These are phyloP conservation scores for Fusarium transvaalense DNA, from an alignment of 2,329 filamentous ascomycete genomes.

Conservation along the genomic window DNA sequence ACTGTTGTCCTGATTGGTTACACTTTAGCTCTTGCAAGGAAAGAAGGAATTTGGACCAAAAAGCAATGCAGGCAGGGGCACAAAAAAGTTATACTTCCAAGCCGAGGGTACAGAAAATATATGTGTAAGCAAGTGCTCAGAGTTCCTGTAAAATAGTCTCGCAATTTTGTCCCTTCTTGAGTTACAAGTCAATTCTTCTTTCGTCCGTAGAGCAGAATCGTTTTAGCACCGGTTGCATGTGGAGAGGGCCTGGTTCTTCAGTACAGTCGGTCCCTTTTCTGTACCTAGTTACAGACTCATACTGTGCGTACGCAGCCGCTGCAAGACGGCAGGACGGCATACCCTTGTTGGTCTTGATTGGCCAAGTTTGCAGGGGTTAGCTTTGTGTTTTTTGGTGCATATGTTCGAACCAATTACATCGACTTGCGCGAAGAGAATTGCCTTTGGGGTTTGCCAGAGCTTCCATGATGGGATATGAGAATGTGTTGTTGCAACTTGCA, in stretches of 20 bases:
- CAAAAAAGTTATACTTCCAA: neutral
- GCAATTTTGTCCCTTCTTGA: neutral
- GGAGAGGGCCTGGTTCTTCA: slow-evolving; percentile 1
- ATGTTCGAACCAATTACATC: slow-evolving; percentile 31
- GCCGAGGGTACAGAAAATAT: neutral
- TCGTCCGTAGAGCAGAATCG: neutral
- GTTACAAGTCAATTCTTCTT: neutral
- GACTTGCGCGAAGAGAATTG: slow-evolving; percentile 19
- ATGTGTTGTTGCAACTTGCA: slow-evolving; percentile 40
- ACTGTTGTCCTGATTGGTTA: neutral
- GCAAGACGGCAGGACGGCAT: slow-evolving; percentile 22
- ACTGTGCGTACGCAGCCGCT: slow-evolving; percentile 28
- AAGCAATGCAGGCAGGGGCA: neutral
- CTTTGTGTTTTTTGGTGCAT: slow-evolving; percentile 22
- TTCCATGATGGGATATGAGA: slow-evolving; percentile 42
- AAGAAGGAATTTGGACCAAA: neutral
- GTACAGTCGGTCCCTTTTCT: slow-evolving; percentile 5
- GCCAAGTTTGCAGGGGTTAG: slow-evolving; percentile 19
- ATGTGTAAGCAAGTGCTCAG: too few relatives aligned
- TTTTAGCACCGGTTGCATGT: slow-evolving; percentile 2
- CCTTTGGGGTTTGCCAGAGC: slow-evolving; percentile 32
- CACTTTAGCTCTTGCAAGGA: neutral
- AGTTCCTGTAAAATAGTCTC: too few relatives aligned
- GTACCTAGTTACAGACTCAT: slow-evolving; percentile 2
- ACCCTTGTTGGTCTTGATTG: slow-evolving; percentile 33